phyloP scores from a whole-genome alignment of 2,329 filamentous ascomycete species.

The Rutstroemia sp. region DNA sequence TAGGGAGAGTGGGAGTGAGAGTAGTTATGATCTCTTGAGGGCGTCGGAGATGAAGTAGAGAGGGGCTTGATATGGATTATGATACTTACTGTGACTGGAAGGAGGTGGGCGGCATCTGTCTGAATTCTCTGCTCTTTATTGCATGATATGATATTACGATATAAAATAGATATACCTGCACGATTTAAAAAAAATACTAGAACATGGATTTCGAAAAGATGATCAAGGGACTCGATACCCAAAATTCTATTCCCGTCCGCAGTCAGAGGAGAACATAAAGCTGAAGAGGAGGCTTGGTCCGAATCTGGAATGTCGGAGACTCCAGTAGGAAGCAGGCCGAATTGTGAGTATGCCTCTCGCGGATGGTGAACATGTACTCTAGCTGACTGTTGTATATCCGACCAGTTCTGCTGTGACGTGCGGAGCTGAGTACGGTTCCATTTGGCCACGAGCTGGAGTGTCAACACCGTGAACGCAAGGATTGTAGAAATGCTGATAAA shows the following conservation, averaged over 20 bases:
- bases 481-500: not conserved
- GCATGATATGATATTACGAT: not conserved
- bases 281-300: not conserved
- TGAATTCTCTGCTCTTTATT: not conserved
- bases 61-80: not conserved
- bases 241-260: no score
- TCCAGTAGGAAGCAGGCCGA: not conserved
- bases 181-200: not conserved
- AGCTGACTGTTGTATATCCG: no score
- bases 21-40: conserved; percentile 25
- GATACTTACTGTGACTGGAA: not conserved
- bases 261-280: not conserved
- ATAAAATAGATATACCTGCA: no score
- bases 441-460: not conserved
- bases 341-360: not conserved
- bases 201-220: not conserved
- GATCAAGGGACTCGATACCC: no score
- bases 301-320: not conserved
- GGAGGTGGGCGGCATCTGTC: not conserved
- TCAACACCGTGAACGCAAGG: not conserved
- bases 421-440: not conserved
- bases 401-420: not conserved
- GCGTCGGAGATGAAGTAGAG: conserved; percentile 12
- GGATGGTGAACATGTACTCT: not conserved
- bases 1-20: conserved; percentile 11